phyloP scores from a whole-genome alignment of 2,329 filamentous ascomycete species.

The Penicillium sp. region DNA sequence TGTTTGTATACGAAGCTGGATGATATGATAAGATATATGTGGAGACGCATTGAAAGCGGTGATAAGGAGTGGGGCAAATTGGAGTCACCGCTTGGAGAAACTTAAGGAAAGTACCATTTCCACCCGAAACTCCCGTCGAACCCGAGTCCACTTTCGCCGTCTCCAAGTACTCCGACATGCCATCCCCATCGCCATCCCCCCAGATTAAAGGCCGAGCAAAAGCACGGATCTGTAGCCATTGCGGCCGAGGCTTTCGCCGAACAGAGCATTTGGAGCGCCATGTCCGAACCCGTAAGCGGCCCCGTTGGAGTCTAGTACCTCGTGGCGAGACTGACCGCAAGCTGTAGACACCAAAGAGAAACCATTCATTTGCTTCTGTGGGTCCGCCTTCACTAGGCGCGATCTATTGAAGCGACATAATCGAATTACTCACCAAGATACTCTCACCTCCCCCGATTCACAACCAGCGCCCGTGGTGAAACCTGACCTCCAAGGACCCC shows the following conservation, averaged over 20 bases:
- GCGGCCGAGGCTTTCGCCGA: constrained; percentile 35
- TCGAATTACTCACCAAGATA: constrained; percentile 35
- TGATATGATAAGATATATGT: background rate
- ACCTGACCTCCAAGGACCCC: constrained; percentile 14
- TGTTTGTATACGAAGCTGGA: too few relatives aligned
- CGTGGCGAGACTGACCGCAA: constrained; percentile 10
- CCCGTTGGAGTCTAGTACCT: constrained; percentile 9
- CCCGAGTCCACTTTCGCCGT: constrained; percentile 15
- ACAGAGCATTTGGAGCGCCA: constrained; percentile 40
- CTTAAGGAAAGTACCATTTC: background rate
- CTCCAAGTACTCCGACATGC: constrained; percentile 32
- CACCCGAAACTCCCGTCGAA: constrained; percentile 1
- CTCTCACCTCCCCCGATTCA: constrained; percentile 29
- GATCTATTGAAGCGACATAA: constrained; percentile 38
- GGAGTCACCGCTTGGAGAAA: constrained; percentile 23
- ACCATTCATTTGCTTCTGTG: constrained; percentile 38
- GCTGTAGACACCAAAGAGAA: constrained; percentile 37
- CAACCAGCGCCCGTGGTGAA: constrained; percentile 26
- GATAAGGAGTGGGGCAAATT: constrained; percentile 8
- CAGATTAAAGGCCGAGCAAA: constrained; percentile 30
- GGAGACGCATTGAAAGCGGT: background rate
- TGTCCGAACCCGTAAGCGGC: constrained; percentile 35
- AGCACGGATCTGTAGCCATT: constrained; percentile 34
- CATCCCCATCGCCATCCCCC: constrained; percentile 29
- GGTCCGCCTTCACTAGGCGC: constrained; percentile 37